Base-by-base conservation (phyloP, 441 rosid genomes). In the Populus hybrid region DNA sequence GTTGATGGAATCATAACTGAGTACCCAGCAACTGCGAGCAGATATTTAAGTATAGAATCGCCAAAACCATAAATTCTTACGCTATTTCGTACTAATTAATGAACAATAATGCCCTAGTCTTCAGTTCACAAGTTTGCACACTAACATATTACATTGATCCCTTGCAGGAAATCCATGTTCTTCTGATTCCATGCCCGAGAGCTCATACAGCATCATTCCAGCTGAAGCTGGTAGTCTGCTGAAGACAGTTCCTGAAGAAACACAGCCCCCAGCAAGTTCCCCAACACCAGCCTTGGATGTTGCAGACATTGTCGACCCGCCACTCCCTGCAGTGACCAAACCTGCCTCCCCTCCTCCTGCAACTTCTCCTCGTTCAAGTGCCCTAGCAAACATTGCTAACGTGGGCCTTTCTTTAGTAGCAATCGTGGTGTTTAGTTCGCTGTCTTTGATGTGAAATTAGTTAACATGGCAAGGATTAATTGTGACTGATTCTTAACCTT, bases 1-100 rank as follows among this genome's bases (percentile, higher is more conserved):
- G 88, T 92, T 20, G 91, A 92, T 78, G 98, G 97, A 34, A 72
- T 95, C 77, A 65, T 89, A 72, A 94, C 91, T 0, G 91, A 92
- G 59, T 92, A 75, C 80, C 96, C 96, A 6, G 89, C 77, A 65
- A 90, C 94, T 2, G 89, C 91, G 20, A 76, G 38, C 85, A 87
- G 81, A 86, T 90, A 85, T 77, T 38, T 85, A 66, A 87, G 94
- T 92, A 83, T 32, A 9, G 8, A 69, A 24, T 67, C n/a, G 32
- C 53, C 57, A 32, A 6, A 59, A 69, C 34, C 30, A 12, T 20
- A 69, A 26, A 40, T 70, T 66, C 24, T 20, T 26, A n/a, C 35
- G 46, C 8, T 57, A 38, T 23, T 11, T n/a, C 59, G 21, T 65
- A 10, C 20, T 16, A 14, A 14, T n/a, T 16, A 14, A 14, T n/a